Percentiles rank a stretch among this genome's conserved stretches.
These are phyloP conservation scores for Begonia loranthoides DNA, from an alignment of 306 rosid species.

Conservation along the genomic window DNA sequence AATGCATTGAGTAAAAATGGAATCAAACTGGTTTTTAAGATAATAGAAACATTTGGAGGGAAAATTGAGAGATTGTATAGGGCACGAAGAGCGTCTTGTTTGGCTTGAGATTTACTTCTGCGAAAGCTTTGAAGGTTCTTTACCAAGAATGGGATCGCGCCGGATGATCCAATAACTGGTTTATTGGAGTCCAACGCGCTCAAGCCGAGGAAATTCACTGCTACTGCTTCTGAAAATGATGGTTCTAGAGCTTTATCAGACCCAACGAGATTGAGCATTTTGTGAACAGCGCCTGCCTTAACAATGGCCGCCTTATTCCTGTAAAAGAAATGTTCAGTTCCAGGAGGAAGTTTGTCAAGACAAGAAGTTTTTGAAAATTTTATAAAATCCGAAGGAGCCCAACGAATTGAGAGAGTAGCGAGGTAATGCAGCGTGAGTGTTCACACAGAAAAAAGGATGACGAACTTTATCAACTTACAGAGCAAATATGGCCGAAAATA, in stretches of 20 bases:
- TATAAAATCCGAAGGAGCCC: background rate
- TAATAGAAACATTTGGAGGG: slow-evolving; percentile 39
- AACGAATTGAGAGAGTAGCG: too few relatives aligned
- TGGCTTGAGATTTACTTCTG: slow-evolving; percentile 37
- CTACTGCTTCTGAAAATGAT: slow-evolving; percentile 64
- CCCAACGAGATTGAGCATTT: slow-evolving; percentile 73
- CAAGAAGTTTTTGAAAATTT: slow-evolving; percentile 8
- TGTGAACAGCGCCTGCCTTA: slow-evolving; percentile 79
- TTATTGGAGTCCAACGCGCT: slow-evolving; percentile 88
- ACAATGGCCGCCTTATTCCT: slow-evolving; percentile 91
- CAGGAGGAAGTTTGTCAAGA: background rate
- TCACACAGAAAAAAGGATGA: too few relatives aligned
- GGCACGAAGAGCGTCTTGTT: slow-evolving; percentile 84
- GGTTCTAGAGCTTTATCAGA: slow-evolving; percentile 30
- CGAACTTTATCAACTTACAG: too few relatives aligned
- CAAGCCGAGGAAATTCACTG: slow-evolving; percentile 83
- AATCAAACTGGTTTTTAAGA: slow-evolving; percentile 62
- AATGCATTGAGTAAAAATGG: slow-evolving; percentile 32
- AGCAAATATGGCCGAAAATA: too few relatives aligned
- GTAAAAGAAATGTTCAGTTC: slow-evolving; percentile 3
- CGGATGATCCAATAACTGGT: slow-evolving; percentile 83
- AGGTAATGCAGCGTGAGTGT: too few relatives aligned
- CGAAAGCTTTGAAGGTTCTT: slow-evolving; percentile 33
- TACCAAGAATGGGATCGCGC: slow-evolving; percentile 76
- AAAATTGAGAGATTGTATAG: slow-evolving; percentile 75